Percentiles rank a stretch among this genome's conserved stretches.
phyloP scores from a whole-genome alignment of 805 yeast species.

The Wickerhamiella sergipiensis region DNA sequence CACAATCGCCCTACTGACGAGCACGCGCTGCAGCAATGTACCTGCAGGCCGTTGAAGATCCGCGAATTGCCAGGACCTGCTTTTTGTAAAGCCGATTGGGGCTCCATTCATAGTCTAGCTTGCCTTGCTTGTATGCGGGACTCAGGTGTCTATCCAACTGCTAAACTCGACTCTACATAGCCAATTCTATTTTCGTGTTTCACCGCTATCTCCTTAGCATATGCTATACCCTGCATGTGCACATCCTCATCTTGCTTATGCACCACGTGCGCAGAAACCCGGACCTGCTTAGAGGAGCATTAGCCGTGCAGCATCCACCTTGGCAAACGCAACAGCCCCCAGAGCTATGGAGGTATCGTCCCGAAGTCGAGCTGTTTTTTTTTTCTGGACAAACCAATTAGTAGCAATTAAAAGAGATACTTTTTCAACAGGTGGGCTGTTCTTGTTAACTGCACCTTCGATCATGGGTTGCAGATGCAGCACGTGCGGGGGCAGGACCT shows the following conservation, averaged over 20 bases:
- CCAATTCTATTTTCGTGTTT: too few species aligned
- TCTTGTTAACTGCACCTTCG: too few species aligned
- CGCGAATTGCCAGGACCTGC: too few species aligned
- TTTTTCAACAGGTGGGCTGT: too few species aligned
- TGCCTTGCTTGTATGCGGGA: too few species aligned
- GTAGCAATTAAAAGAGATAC: too few species aligned
- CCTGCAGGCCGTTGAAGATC: neutral
- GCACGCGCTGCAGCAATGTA: neutral
- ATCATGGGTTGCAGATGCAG: neutral
- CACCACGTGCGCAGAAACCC: neutral
- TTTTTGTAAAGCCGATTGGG: too few species aligned
- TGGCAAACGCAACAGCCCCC: neutral
- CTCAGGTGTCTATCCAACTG: too few species aligned
- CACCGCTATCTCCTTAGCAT: neutral
- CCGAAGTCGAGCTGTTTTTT: neutral
- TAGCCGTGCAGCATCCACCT: neutral
- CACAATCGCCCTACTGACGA: too few species aligned
- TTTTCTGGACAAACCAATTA: too few species aligned
- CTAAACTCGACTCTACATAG: too few species aligned
- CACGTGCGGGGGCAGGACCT: neutral
- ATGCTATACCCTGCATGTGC: neutral
- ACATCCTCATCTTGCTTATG: neutral
- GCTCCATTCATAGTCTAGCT: too few species aligned
- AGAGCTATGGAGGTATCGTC: neutral
- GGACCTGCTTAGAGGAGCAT: neutral